Conservation (phyloP, 345 rosid species). For the Aquilaria yunnanensis region DNA sequence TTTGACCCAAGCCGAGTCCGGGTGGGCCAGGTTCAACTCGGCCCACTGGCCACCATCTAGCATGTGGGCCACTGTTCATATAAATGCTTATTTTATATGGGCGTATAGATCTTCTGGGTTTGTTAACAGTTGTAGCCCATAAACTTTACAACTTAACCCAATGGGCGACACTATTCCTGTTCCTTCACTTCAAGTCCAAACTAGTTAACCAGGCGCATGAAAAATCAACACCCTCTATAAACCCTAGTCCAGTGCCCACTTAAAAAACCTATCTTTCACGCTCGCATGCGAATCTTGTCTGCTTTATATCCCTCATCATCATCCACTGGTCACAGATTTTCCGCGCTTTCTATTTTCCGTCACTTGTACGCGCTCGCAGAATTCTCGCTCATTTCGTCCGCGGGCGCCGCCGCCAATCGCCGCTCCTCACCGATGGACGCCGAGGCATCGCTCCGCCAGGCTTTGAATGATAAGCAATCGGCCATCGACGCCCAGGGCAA, state of each 20-base stretch:
- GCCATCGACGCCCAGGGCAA: conserved; percentile 70
- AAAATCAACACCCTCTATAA: conserved; percentile 5
- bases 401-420: conserved; percentile 3
- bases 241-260: conserved; percentile 25
- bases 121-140: too few relatives aligned
- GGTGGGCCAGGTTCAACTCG: too few relatives aligned
- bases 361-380: conserved; percentile 6
- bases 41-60: too few relatives aligned
- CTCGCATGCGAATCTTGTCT: conserved; percentile 37
- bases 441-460: conserved; percentile 63
- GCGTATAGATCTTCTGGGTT: too few relatives aligned
- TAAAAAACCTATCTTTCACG: not conserved
- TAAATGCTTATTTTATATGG: too few relatives aligned
- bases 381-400: conserved; percentile 1
- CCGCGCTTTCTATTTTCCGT: conserved; percentile 6
- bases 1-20: too few relatives aligned
- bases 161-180: too few relatives aligned
- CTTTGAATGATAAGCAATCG: conserved; percentile 52
- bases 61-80: too few relatives aligned
- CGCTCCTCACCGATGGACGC: conserved; percentile 36
- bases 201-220: not conserved
- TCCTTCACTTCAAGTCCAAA: too few relatives aligned
- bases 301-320: conserved; percentile 22
- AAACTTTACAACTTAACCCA: too few relatives aligned
- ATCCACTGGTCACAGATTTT: conserved; percentile 20